phyloP scores from a whole-genome alignment of 1,284 basidiomycete species.

The Puccinia sorghi region DNA sequence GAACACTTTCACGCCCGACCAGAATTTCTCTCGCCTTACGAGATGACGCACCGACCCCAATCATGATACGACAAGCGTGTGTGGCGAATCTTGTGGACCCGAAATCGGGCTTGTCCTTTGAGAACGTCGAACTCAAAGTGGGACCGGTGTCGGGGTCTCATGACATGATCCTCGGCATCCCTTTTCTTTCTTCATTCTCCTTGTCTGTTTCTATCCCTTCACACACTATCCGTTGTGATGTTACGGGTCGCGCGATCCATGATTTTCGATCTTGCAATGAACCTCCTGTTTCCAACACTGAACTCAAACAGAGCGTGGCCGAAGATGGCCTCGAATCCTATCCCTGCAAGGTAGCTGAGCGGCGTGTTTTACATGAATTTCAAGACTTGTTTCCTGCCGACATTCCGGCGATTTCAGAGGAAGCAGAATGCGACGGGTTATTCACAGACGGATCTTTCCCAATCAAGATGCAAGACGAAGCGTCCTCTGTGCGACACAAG shows the following conservation, averaged over 20 bases:
- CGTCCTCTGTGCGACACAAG: no score
- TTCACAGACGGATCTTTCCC: constrained; percentile 12
- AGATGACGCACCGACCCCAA: neutral
- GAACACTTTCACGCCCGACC: neutral
- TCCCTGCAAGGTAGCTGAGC: neutral
- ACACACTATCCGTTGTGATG: neutral
- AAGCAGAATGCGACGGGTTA: neutral
- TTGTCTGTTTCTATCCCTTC: neutral
- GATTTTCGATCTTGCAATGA: neutral
- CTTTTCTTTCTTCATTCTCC: neutral
- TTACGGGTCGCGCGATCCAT: neutral
- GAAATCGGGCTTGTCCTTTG: neutral
- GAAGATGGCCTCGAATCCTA: neutral
- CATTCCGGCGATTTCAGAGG: neutral
- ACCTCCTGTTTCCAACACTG: neutral
- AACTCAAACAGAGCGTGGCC: neutral
- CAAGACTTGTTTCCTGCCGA: neutral
- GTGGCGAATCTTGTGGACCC: neutral
- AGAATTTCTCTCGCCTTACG: neutral
- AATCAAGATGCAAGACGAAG: no score
- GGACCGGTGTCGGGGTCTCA: neutral
- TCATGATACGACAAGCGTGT: neutral
- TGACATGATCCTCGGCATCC: constrained; percentile 22
- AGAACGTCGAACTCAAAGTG: neutral
- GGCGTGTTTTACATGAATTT: neutral